Base-by-base conservation (phyloP, 192 early-diverging fungal species). In the Kickxella alabastrina region DNA sequence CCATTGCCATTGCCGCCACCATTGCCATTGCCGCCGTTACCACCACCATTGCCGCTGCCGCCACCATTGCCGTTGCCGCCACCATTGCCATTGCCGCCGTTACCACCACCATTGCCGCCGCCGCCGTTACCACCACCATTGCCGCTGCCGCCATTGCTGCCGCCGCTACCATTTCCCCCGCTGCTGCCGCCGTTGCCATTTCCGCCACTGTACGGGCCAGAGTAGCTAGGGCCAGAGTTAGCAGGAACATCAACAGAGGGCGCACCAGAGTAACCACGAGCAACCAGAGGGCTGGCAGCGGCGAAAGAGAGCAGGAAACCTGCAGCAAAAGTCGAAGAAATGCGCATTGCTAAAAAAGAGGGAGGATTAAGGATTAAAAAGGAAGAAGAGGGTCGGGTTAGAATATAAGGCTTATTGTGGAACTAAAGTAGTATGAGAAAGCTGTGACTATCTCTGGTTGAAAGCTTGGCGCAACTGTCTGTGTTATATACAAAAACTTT, bases 321-420 rank as follows among this genome's bases (percentile, higher is more conserved):
- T 17, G 53, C 52, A 25, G 54, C 19, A 23, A 47, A 46, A 28
- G 65, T 60, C 38, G 65, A 68, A 25, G 57, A 61, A 29, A 68
- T 34, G 29, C 65, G 65, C 65, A 68, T 68, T 50, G 48, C 58
- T 28, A 39, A 29, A 26, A 42, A 3, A 39, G 21, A 27, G 40
- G 19, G 19, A 26, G 4, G 31, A 13, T n/a, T n/a, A n/a, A n/a
- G n/a, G n/a, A n/a, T n/a, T n/a, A n/a, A n/a, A n/a, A n/a, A n/a
- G n/a, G n/a, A n/a, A n/a, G n/a, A n/a, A n/a, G n/a, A n/a, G n/a
- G n/a, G n/a, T n/a, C n/a, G n/a, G n/a, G n/a, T n/a, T n/a, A n/a
- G n/a, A n/a, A n/a, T n/a, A n/a, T n/a, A n/a, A n/a, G n/a, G n/a
- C n/a, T n/a, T n/a, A n/a, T n/a, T n/a, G n/a, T n/a, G n/a, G n/a